Evolutionary conservation across 2,329 filamentous ascomycete species (phyloP), one percentile per base, ranked within the genome.

Genomic region (Phialophora expanda): DNA sequence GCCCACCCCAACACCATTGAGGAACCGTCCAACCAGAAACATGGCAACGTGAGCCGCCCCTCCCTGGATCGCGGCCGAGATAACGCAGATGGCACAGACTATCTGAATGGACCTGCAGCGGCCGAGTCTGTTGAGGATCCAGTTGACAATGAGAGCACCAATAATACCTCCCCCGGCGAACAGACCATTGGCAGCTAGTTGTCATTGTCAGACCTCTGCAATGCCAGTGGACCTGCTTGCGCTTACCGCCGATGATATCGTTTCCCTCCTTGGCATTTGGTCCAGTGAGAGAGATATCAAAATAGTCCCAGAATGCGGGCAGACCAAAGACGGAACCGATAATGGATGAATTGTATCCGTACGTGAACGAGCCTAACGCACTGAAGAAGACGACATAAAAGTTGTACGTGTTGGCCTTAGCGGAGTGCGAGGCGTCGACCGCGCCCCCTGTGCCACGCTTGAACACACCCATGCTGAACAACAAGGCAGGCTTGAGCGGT

Each of bases 11-110:
- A 76, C 71, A 4, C 79, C 79, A 30, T 78, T 76, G 17, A 80
- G 69, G 17, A 79, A 73, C 2, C 79, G 70, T 7, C 73, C 78
- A 14, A 76, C 76, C 14, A 80, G 71, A 66, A 81, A 79, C 78
- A 81, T 81, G 12, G 67, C 66, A 64, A 70, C 30, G 51, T 70
- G 61, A 30, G 60, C 66, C 30, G 66, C 61, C 1, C 67, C 69
- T 14, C 56, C 62, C 44, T 70, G 67, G 20, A 70, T 61, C 20
- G 65, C 67, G 9, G 61, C 65, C 20, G 61, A 61, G 38, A 69
- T 41, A 50, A 69, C 63, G 51, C 61, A 64, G 55, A 70, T 65
- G 24, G 60, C 22, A 46, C 58, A 61, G 41, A 64, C 65, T 22
- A 66, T 64, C 62, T 67, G 65, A 48, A 67, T 59, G 3, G 56